A percentile compares a stretch with the other conserved stretches of the same genome.
These are phyloP conservation scores for Pseudocercospora musae DNA, from an alignment of 2,329 filamentous ascomycete species.

Conservation along the genomic window DNA sequence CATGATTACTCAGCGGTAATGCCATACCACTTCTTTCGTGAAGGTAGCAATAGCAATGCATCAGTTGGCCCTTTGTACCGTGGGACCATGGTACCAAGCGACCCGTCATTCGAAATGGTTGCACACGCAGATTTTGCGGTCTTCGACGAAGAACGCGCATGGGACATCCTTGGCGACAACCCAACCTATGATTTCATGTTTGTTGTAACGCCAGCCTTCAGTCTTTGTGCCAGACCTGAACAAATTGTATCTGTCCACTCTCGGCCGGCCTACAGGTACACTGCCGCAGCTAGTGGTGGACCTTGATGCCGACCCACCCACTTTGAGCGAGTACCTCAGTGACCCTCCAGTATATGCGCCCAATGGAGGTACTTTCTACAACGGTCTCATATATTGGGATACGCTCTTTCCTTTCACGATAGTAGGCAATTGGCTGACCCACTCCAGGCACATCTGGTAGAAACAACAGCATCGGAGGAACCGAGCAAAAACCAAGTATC, in stretches of 20 bases:
- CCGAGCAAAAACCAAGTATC: conserved; percentile 39
- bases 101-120: conserved; percentile 32
- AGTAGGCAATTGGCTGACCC: too few species aligned
- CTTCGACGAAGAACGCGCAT: conserved; percentile 34
- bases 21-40: conserved; percentile 17
- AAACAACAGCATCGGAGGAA: conserved; percentile 20
- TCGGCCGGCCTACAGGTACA: conserved; percentile 32
- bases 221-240: conserved; percentile 42
- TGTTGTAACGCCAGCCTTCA: conserved; percentile 23
- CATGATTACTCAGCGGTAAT: conserved; percentile 19
- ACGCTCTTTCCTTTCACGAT: too few species aligned
- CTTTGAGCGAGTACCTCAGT: conserved; percentile 38
- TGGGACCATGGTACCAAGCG: conserved; percentile 24
- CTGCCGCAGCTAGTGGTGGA: conserved; percentile 37
- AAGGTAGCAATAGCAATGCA: conserved; percentile 10
- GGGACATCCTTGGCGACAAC: conserved; percentile 34
- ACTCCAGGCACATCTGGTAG: conserved; percentile 25
- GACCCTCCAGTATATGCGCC: conserved; percentile 43
- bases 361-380: conserved; percentile 41
- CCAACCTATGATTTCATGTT: conserved; percentile 35
- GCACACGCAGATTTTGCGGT: conserved; percentile 32
- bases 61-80: conserved; percentile 3
- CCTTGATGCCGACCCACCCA: conserved; percentile 43
- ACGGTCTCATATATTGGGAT: conserved; percentile 36
- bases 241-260: conserved; percentile 37